These are phyloP conservation scores for Penicillium italicum DNA, from an alignment of 2,329 filamentous ascomycete genomes.

Conservation along the genomic window DNA sequence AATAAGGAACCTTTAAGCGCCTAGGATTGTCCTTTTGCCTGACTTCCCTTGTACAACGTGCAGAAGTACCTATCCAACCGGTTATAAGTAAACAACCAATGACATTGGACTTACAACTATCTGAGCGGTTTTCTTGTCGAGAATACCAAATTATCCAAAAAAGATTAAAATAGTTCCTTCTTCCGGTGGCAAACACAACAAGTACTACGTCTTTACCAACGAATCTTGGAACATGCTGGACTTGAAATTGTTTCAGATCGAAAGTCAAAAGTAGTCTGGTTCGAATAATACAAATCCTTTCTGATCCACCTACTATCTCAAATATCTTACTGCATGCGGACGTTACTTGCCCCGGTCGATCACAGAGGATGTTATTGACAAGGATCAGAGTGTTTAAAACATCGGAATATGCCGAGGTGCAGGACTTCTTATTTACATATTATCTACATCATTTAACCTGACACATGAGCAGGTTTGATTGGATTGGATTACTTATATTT, in stretches of 20 bases:
- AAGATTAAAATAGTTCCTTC: too few relatives aligned
- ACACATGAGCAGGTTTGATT: not conserved
- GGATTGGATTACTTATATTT: not conserved
- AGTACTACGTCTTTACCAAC: not conserved
- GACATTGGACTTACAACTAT: not conserved
- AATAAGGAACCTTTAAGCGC: not conserved
- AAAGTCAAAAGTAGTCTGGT: not conserved
- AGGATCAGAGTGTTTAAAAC: slow-evolving; percentile 8
- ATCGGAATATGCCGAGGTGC: slow-evolving; percentile 19
- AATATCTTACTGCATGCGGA: not conserved
- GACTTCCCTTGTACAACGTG: slow-evolving; percentile 17
- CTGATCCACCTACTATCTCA: not conserved
- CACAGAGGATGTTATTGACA: slow-evolving; percentile 8
- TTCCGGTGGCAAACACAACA: not conserved
- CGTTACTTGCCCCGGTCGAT: not conserved
- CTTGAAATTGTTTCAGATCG: slow-evolving; percentile 1
- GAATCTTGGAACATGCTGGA: not conserved
- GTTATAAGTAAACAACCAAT: not conserved
- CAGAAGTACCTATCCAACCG: slow-evolving; percentile 10
- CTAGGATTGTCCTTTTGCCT: slow-evolving; percentile 12
- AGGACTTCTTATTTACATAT: slow-evolving; percentile 4
- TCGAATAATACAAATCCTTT: not conserved
- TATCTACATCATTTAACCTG: too few relatives aligned
- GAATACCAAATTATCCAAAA: too few relatives aligned
- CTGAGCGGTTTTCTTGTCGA: not conserved